phyloP scores from a whole-genome alignment of 768 basidiomycete genomes.

The Candolleomyces eurysporus region DNA sequence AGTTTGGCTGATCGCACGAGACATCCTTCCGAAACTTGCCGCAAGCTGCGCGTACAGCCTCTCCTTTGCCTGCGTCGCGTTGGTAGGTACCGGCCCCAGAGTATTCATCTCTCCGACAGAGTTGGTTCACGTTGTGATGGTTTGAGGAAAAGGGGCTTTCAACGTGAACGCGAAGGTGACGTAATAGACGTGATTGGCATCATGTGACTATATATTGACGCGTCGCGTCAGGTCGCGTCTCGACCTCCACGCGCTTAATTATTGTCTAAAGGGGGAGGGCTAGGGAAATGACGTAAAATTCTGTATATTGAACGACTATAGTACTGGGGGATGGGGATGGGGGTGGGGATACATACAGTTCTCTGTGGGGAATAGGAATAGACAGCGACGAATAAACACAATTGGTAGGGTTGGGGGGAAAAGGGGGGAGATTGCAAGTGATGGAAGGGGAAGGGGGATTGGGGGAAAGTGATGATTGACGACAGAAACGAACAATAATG shows the following conservation, averaged over 20 bases:
- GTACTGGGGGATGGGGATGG: no score
- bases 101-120: conserved; percentile 15
- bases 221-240: not conserved
- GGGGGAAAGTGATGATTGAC: not conserved
- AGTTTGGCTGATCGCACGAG: conserved; percentile 65
- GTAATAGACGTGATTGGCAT: not conserved
- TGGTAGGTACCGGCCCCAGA: conserved; percentile 38
- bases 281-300: no score
- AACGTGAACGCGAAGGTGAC: not conserved
- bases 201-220: not conserved
- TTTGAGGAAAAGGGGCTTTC: not conserved
- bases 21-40: conserved; percentile 63
- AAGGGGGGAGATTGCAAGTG: not conserved
- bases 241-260: not conserved
- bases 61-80: conserved; percentile 76
- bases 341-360: not conserved
- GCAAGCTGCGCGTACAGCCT: conserved; percentile 78
- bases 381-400: not conserved
- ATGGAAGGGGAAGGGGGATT: not conserved
- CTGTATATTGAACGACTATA: no score
- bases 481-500: not conserved
- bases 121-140: not conserved
- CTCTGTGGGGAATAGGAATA: not conserved
- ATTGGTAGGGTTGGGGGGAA: not conserved
- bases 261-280: not conserved